Conservation (phyloP, 2,329 filamentous ascomycete genomes). For the Ascochyta koolunga region DNA sequence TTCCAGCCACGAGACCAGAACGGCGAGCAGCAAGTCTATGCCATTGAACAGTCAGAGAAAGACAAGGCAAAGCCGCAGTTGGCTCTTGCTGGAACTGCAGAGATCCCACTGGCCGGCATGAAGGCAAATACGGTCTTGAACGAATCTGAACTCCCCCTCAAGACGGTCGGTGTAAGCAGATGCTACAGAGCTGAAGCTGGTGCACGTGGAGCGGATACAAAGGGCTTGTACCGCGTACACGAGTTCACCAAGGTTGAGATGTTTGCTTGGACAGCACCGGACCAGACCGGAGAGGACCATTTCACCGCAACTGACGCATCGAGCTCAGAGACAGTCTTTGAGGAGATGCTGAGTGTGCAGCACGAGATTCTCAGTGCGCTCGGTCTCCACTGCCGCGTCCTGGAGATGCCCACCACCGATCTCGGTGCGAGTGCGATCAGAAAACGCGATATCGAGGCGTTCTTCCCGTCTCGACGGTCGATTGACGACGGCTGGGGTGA, state of each 20-base stretch:
- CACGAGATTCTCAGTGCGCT: slow-evolving; percentile 79
- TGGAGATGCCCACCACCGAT: slow-evolving; percentile 90
- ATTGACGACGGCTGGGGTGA: slow-evolving; percentile 84
- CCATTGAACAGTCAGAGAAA: slow-evolving; percentile 69
- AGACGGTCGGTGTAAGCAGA: slow-evolving; percentile 82
- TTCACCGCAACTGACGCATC: slow-evolving; percentile 40
- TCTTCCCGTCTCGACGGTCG: slow-evolving; percentile 79
- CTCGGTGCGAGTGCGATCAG: slow-evolving; percentile 85
- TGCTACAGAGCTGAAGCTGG: slow-evolving; percentile 97
- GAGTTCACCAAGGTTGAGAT: slow-evolving; percentile 99
- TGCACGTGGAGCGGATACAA: slow-evolving; percentile 85
- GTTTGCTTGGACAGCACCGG: slow-evolving; percentile 84
- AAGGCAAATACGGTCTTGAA: slow-evolving; percentile 75
- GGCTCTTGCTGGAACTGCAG: slow-evolving; percentile 84
- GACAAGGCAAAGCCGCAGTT: slow-evolving; percentile 70
- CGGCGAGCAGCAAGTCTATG: slow-evolving; percentile 91
- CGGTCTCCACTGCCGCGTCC: slow-evolving; percentile 81
- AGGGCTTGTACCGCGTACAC: slow-evolving; percentile 94
- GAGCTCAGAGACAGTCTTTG: slow-evolving; percentile 67
- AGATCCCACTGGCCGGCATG: slow-evolving; percentile 93
- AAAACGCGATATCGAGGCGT: slow-evolving; percentile 93
- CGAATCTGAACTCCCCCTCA: slow-evolving; percentile 71
- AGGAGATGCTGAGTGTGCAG: slow-evolving; percentile 87
- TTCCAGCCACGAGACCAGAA: slow-evolving; percentile 92
- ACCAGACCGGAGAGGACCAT: slow-evolving; percentile 44